Conservation (phyloP, 306 rosid species). For the Elaeagnus macrophylla region DNA sequence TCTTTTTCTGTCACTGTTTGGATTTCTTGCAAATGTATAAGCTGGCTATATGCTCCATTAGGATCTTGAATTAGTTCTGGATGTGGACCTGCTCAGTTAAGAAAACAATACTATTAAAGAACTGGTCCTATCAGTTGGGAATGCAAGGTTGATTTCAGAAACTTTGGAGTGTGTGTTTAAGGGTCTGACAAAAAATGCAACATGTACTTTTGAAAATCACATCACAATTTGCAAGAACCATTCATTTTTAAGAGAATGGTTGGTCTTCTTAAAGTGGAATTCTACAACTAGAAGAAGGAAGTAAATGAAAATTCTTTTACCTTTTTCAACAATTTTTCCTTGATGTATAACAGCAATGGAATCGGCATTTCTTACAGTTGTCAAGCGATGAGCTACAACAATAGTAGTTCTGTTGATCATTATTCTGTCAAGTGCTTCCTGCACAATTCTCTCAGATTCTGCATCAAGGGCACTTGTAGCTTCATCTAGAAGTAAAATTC, state of each 20-base stretch:
- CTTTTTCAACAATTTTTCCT: slow-evolving; percentile 44
- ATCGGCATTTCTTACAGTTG: slow-evolving; percentile 41
- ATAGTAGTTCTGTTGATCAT: slow-evolving; percentile 41
- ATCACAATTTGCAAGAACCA: too few relatives aligned
- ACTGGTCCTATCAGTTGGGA: too few relatives aligned
- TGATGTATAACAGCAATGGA: slow-evolving; percentile 37
- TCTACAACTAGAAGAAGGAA: too few relatives aligned
- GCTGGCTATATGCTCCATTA: slow-evolving; percentile 62
- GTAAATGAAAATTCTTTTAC: neutral
- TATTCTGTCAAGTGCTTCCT: slow-evolving; percentile 40
- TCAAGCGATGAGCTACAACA: slow-evolving; percentile 44
- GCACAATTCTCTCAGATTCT: slow-evolving; percentile 48
- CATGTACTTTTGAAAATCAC: too few relatives aligned
- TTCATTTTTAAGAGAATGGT: too few relatives aligned
- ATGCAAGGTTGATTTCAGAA: too few relatives aligned
- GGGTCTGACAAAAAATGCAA: too few relatives aligned
- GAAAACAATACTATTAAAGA: neutral
- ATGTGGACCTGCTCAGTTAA: slow-evolving; percentile 48
- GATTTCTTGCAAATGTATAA: slow-evolving; percentile 45
- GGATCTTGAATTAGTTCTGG: slow-evolving; percentile 40
- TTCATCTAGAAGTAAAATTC: slow-evolving; percentile 45
- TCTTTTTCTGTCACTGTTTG: slow-evolving; percentile 25
- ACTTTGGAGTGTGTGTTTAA: too few relatives aligned
- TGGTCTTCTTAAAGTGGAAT: too few relatives aligned
- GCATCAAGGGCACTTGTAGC: slow-evolving; percentile 53